Evolutionary conservation across 495 filamentous ascomycete species (phyloP).

Genomic region (Neurospora sp.): DNA sequence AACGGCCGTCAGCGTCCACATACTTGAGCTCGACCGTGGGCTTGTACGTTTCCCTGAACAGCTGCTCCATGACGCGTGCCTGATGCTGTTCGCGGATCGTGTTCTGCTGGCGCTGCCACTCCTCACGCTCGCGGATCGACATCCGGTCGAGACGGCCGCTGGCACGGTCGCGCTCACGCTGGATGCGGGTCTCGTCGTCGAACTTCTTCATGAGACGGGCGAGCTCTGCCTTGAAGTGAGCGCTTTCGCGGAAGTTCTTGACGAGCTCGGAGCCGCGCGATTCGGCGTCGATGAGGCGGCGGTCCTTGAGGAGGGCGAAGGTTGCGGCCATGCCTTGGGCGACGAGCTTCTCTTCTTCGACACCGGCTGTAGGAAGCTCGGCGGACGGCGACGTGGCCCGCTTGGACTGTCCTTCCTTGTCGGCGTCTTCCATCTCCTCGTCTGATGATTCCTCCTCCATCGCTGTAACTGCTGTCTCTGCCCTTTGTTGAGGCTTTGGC

Average conservation of each 20-base stretch:
- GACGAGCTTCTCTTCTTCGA: slow-evolving; percentile 76
- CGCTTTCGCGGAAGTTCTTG: slow-evolving; percentile 59
- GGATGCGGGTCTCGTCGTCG: slow-evolving; percentile 65
- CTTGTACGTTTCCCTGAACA: slow-evolving; percentile 80
- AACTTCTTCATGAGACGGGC: slow-evolving; percentile 58
- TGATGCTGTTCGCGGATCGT: slow-evolving; percentile 73
- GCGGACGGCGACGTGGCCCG: slow-evolving; percentile 5
- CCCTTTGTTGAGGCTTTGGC: slow-evolving; percentile 30
- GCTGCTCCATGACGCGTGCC: slow-evolving; percentile 65
- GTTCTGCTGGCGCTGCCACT: slow-evolving; percentile 78
- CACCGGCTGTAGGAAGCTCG: slow-evolving; percentile 51
- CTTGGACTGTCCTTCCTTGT: slow-evolving; percentile 49
- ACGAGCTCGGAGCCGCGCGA: slow-evolving; percentile 52
- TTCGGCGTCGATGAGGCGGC: slow-evolving; percentile 59
- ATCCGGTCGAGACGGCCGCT: slow-evolving; percentile 76
- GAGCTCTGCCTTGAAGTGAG: slow-evolving; percentile 77
- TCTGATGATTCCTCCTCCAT: slow-evolving; percentile 45
- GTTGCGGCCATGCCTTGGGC: slow-evolving; percentile 71
- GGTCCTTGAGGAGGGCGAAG: slow-evolving; percentile 68
- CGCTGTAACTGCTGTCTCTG: slow-evolving; percentile 28
- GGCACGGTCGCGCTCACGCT: slow-evolving; percentile 78
- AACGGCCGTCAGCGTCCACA: slow-evolving; percentile 73
- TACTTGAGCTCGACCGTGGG: slow-evolving; percentile 86
- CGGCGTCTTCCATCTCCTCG: slow-evolving; percentile 45
- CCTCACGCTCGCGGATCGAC: slow-evolving; percentile 83